These are phyloP conservation scores for Bonia amplexicaulis DNA, from an alignment of 176 grass and related monocot genomes.

Conservation along the genomic window DNA sequence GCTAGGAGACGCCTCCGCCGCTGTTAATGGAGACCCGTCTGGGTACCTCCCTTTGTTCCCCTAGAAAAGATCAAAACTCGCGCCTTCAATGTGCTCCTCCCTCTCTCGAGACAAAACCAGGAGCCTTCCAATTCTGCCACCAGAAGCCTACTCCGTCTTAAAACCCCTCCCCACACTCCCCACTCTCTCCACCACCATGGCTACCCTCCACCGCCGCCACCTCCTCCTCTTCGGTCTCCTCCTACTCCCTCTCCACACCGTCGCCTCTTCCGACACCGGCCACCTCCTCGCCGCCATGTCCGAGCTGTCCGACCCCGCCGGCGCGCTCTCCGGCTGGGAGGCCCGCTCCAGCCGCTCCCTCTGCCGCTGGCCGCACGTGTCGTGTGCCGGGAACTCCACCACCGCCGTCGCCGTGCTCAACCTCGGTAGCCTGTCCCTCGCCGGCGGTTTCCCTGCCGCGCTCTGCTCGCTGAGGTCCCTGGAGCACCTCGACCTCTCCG, in stretches of 20 bases:
- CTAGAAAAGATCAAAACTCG: not conserved
- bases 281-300: conserved; percentile 44
- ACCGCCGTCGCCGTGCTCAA: conserved; percentile 31
- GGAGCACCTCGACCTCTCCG: conserved; percentile 52
- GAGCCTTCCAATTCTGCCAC: conserved; percentile 30
- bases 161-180: conserved; percentile 19
- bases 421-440: conserved; percentile 33
- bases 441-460: conserved; percentile 43
- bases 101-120: not conserved
- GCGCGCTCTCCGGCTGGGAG: conserved; percentile 48
- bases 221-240: not conserved
- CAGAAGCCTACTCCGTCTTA: conserved; percentile 14
- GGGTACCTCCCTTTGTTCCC: not conserved
- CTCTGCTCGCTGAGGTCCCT: conserved; percentile 55
- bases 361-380: conserved; percentile 67
- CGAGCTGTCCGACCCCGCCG: conserved; percentile 37
- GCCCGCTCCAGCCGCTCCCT: not conserved
- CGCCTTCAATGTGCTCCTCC: not conserved
- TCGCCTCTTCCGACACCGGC: conserved; percentile 32
- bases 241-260: not conserved
- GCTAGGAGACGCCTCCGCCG: not conserved
- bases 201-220: not conserved
- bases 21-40: accelerated
- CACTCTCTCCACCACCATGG: conserved; percentile 38
- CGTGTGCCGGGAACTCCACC: conserved; percentile 23